Percentiles rank a stretch among this genome's conserved stretches.
These are phyloP conservation scores for Leucocoprinus leucothites DNA, from an alignment of 768 basidiomycete species.

Conservation along the genomic window DNA sequence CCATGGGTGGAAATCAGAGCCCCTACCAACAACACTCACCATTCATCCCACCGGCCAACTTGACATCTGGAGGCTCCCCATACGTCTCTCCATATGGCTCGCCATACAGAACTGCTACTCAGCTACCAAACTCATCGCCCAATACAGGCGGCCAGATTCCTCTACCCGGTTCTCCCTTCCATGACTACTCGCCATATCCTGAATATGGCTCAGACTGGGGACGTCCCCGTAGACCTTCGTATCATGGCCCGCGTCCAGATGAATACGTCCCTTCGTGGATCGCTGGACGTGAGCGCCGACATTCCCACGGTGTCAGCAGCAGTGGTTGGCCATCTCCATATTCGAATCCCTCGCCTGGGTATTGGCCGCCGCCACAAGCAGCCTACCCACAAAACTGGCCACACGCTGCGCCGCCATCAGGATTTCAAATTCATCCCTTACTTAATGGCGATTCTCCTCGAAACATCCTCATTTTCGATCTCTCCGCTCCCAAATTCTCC, in stretches of 20 bases:
- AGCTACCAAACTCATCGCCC: slow-evolving; percentile 2
- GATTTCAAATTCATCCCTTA: slow-evolving; percentile 42
- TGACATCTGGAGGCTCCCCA: not conserved
- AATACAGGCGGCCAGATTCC: not conserved
- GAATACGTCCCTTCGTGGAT: not conserved
- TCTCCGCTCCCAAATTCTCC: slow-evolving; percentile 43
- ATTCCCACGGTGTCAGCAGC: not conserved
- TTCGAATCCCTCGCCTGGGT: not conserved
- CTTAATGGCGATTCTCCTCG: slow-evolving; percentile 49
- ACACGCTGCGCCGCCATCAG: not conserved
- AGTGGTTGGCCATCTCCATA: not conserved
- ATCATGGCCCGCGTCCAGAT: not conserved
- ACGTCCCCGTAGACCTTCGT: slow-evolving; percentile 1
- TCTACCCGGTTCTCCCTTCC: not conserved
- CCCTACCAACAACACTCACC: slow-evolving; percentile 4
- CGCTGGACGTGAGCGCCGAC: not conserved
- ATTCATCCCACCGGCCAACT: slow-evolving; percentile 3
- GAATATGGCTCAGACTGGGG: not conserved
- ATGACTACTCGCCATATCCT: not conserved
- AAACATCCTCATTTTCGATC: slow-evolving; percentile 51
- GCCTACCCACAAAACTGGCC: not conserved
- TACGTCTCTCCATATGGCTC: slow-evolving; percentile 1
- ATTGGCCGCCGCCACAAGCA: not conserved
- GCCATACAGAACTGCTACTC: not conserved
- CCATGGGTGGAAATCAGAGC: not conserved